Evolutionary conservation across 2,329 filamentous ascomycete genomes (phyloP), one percentile per base, ranked within the genome.

Genomic region (Grosmannia huntii): DNA sequence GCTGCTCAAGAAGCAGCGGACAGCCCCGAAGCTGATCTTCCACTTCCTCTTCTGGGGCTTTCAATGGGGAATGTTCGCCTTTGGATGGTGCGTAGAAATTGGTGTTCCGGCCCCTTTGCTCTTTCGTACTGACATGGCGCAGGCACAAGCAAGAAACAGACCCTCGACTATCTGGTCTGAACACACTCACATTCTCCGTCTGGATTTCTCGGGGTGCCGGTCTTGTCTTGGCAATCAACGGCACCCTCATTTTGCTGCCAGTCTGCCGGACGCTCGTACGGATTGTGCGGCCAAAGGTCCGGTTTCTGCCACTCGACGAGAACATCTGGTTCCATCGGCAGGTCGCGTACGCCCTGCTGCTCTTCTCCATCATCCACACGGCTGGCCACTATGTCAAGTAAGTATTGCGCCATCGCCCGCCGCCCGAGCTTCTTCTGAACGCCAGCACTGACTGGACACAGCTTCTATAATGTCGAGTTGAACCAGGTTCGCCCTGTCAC

Each of bases 251-350:
- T 66, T 74, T 99, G 31, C 78, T 99, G 60, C 94, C 94, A 7
- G 96, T 99, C 77, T 99, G 92, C 76, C 82, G 94, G 65, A 97
- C 92, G 60, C 75, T 97, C 36, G 81, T 99, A 68, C 83, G 89
- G 69, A 87, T 83, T 68, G 71, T 97, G 59, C 83, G 94, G 63
- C 94, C 94, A 28, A 95, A 95, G 76, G 73, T 96, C 63, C 82
- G 84, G 71, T 96, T 87, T 76, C 70, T 97, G 14, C 94, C 94
- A 5, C 79, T 99, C n/a, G 94, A 99, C 67, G 94, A 99, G 74
- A 95, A 90, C 60, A 81, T 91, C 64, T 99, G 90, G 90, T 95
- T 99, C 72, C 94, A 99, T 75, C 82, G 92, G 63, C 94, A 99
- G 71, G 81, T 95, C 50, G 92, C 94, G 21, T 99, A 99, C 69